These are phyloP conservation scores for Pistacia vera DNA, from an alignment of 345 rosid species.

Conservation along the genomic window DNA sequence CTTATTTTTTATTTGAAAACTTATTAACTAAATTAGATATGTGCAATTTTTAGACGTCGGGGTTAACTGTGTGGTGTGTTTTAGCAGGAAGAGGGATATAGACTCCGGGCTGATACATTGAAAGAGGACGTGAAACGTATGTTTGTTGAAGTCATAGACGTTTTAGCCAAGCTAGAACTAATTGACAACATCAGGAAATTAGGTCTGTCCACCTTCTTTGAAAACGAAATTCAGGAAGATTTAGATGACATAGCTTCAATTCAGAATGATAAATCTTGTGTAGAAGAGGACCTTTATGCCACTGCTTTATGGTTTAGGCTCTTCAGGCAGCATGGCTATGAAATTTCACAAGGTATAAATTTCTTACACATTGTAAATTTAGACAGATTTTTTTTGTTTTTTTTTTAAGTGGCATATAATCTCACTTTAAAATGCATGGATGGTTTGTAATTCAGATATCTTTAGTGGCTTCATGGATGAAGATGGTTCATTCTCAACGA, in stretches of 20 bases:
- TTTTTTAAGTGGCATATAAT: background rate
- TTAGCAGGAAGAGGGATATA: conserved; percentile 32
- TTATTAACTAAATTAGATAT: too few species aligned
- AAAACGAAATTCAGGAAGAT: conserved; percentile 34
- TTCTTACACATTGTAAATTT: too few species aligned
- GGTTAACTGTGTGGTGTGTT: background rate
- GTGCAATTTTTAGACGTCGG: background rate
- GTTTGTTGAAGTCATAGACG: conserved; percentile 27
- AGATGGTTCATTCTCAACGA: conserved; percentile 15
- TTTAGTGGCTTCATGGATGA: conserved; percentile 33
- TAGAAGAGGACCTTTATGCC: conserved; percentile 29
- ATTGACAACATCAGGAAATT: conserved; percentile 39
- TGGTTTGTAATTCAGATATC: conserved; percentile 28
- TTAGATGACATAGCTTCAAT: conserved; percentile 19
- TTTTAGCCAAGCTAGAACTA: conserved; percentile 34
- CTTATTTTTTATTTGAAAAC: background rate
- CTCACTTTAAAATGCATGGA: background rate
- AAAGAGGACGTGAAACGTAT: conserved; percentile 24
- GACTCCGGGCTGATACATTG: conserved; percentile 18
- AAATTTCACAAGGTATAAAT: conserved; percentile 41
- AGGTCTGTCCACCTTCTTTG: conserved; percentile 36
- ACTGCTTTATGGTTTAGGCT: conserved; percentile 45
- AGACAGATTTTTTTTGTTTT: background rate
- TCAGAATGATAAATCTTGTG: background rate
- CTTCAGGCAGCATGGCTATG: conserved; percentile 44